These are phyloP conservation scores for Trichophyton mentagrophytes DNA, from an alignment of 2,329 filamentous ascomycete species.

Conservation along the genomic window DNA sequence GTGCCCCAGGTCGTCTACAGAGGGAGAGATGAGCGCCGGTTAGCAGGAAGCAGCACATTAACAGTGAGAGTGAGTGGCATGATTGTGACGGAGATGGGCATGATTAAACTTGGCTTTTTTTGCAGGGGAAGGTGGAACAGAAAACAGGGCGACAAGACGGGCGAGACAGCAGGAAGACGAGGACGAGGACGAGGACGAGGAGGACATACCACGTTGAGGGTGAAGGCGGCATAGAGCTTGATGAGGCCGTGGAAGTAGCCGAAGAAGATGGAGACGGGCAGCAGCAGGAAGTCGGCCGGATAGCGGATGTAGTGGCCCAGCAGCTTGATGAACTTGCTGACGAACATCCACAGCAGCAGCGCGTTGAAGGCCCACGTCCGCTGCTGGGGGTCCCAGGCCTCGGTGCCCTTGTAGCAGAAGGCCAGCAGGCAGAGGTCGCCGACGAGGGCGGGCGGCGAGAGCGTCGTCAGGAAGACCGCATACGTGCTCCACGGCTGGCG, in stretches of 20 bases:
- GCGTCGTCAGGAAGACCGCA: conserved; percentile 80
- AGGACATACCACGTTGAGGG: conserved; percentile 61
- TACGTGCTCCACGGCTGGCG: conserved; percentile 91
- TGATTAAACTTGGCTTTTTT: background rate
- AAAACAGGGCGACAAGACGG: background rate
- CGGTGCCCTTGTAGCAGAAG: conserved; percentile 56
- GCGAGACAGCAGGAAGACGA: background rate
- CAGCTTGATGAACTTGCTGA: conserved; percentile 85
- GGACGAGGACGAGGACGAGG: background rate
- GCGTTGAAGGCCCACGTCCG: conserved; percentile 47
- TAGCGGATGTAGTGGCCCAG: conserved; percentile 75
- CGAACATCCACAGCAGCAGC: conserved; percentile 64
- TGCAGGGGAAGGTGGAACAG: background rate
- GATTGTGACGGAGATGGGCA: background rate
- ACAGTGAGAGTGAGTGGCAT: no score
- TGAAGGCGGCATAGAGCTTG: conserved; percentile 77
- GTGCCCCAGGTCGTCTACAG: conserved; percentile 79
- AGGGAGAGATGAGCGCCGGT: conserved; percentile 9
- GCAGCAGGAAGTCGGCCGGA: conserved; percentile 63
- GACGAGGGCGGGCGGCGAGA: conserved; percentile 73
- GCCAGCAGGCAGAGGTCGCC: conserved; percentile 62
- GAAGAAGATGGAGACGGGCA: conserved; percentile 78
- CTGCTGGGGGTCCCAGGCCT: conserved; percentile 43
- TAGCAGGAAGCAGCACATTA: no score
- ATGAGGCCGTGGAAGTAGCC: conserved; percentile 88